Evolutionary conservation across 805 yeast species (phyloP).

Genomic region (Brettanomyces nanus): DNA sequence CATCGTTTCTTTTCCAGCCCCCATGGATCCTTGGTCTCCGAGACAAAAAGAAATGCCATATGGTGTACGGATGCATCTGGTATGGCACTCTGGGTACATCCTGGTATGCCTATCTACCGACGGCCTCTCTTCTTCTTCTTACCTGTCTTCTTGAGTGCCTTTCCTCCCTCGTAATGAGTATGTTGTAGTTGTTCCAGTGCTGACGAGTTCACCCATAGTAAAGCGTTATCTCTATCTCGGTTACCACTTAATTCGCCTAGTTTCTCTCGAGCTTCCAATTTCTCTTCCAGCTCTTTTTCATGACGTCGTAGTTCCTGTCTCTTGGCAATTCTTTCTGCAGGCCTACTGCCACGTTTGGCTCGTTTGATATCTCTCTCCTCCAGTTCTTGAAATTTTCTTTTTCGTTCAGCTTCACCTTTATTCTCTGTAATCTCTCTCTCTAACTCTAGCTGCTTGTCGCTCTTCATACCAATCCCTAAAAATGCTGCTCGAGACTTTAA

Average conservation of each 20-base stretch:
- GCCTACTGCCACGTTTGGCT: slow-evolving; percentile 24
- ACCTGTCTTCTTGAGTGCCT: slow-evolving; percentile 12
- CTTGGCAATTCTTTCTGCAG: slow-evolving; percentile 29
- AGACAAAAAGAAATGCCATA: too few species aligned
- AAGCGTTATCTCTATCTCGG: slow-evolving; percentile 37
- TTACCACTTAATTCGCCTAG: slow-evolving; percentile 29
- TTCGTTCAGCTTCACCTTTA: slow-evolving; percentile 18
- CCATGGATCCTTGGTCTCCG: too few species aligned
- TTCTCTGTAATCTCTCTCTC: slow-evolving; percentile 31
- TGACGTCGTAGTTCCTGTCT: slow-evolving; percentile 28
- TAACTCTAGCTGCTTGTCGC: slow-evolving; percentile 35
- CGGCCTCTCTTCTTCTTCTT: slow-evolving; percentile 9
- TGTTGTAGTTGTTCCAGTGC: slow-evolving; percentile 46
- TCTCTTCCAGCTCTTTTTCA: slow-evolving; percentile 25
- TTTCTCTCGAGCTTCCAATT: slow-evolving; percentile 20
- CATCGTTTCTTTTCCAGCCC: too few species aligned
- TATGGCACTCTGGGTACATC: too few species aligned
- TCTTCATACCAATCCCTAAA: slow-evolving; percentile 33
- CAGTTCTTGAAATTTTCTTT: slow-evolving; percentile 6
- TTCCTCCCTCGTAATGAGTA: slow-evolving; percentile 47
- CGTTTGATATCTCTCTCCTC: slow-evolving; percentile 25
- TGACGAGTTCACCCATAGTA: slow-evolving; percentile 55
- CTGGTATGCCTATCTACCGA: background rate
- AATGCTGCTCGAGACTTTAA: slow-evolving; percentile 53
- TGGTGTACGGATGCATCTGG: too few species aligned